Evolutionary conservation across 148 eudicot genomes (phyloP).

Genomic region (Tetragonia tetragonoides): DNA sequence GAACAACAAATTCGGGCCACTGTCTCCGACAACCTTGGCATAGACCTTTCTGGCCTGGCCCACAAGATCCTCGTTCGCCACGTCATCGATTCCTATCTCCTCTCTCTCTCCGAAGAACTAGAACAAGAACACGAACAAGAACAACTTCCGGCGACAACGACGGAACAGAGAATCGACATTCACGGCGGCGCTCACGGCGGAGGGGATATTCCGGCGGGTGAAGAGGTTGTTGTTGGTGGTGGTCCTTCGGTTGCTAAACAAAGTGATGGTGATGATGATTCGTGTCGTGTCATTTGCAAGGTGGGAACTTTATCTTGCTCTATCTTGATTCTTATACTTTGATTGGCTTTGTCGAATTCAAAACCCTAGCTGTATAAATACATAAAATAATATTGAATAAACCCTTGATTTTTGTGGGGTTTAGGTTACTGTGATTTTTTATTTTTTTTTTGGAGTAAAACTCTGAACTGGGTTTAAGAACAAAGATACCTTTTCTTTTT

Average conservation of each 20-base stretch:
- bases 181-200: neutral
- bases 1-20: slow-evolving; percentile 31
- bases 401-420: too few species aligned
- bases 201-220: neutral
- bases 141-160: neutral
- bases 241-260: neutral
- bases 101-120: slow-evolving; percentile 4
- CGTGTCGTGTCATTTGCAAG: slow-evolving; percentile 33
- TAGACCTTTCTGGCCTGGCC: slow-evolving; percentile 33
- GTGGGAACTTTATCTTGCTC: neutral
- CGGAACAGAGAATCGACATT: neutral
- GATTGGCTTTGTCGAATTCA: neutral
- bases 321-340: neutral
- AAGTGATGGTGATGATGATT: slow-evolving; percentile 5
- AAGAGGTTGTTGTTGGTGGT: slow-evolving; percentile 4
- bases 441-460: too few species aligned
- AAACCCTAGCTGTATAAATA: neutral
- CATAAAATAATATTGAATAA: neutral
- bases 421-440: too few species aligned
- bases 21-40: slow-evolving; percentile 29
- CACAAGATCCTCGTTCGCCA: slow-evolving; percentile 34
- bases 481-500: too few species aligned
- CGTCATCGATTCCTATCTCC: slow-evolving; percentile 34
- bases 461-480: too few species aligned
- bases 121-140: neutral